These are phyloP conservation scores for Coffea canephora DNA, from an alignment of 257 asterid genomes.

Conservation along the genomic window DNA sequence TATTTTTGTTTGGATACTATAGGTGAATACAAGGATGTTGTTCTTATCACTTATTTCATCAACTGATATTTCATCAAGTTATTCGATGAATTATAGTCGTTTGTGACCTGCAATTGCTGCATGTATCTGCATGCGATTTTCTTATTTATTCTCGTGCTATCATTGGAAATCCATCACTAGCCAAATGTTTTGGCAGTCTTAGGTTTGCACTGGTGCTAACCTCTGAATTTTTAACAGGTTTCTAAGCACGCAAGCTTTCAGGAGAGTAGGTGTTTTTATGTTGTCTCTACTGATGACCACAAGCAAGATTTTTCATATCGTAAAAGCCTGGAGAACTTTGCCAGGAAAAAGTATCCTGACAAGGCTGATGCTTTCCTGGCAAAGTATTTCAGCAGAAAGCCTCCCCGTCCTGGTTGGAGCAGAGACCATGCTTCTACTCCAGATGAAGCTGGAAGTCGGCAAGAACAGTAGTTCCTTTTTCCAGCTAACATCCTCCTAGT, in stretches of 20 bases:
- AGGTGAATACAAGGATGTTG: background rate
- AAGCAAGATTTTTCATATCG: slow-evolving; percentile 80
- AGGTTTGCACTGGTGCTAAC: slow-evolving; percentile 18
- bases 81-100: background rate
- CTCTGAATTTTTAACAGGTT: slow-evolving; percentile 47
- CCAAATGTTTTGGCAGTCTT: background rate
- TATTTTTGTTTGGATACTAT: background rate
- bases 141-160: background rate
- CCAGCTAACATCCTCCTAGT: background rate
- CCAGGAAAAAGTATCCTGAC: slow-evolving; percentile 64
- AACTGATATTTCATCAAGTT: background rate
- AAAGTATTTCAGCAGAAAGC: slow-evolving; percentile 66
- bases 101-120: background rate
- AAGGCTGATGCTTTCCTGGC: slow-evolving; percentile 58
- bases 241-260: slow-evolving; percentile 60
- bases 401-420: slow-evolving; percentile 57
- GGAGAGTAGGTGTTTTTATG: slow-evolving; percentile 81
- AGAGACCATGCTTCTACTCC: slow-evolving; percentile 35
- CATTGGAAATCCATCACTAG: background rate
- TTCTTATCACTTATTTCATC: background rate
- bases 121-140: background rate
- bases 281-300: slow-evolving; percentile 59
- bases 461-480: background rate
- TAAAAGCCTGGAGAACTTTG: slow-evolving; percentile 65
- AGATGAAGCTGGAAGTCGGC: slow-evolving; percentile 29